Base-by-base conservation (phyloP, 768 basidiomycete species). In the Tephrocybe sp. region DNA sequence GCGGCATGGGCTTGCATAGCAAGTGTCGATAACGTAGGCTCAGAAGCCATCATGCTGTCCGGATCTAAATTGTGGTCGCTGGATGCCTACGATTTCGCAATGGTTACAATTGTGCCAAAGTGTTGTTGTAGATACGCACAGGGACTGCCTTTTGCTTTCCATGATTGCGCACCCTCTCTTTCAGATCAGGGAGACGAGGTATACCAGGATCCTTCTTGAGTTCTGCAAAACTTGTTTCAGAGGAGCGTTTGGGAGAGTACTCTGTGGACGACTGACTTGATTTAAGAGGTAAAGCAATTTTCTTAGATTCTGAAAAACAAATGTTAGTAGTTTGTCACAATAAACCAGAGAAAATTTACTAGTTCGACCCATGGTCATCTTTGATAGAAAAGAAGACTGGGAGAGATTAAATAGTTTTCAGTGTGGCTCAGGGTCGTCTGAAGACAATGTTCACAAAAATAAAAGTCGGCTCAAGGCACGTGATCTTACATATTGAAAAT, bases 141-240 rank as follows among this genome's bases (percentile, higher is more conserved):
- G 67, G 60, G 19, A 66, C 72, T 18, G 68, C 67, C 45, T 71
- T 74, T 34, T 75, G 72, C 49, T 75, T 79, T 31, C 71, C 76
- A 47, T 73, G 74, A 69, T 79, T 78, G 50, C 75, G 70, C 16
- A 74, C 70, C 65, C 64, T 66, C 25, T 71, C 69, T 69, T 89
- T 90, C 41, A 88, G 69, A 67, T 82, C 75, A 13, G 89, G 86
- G 2, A 95, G 77, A 60, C 87, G 83, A 5, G 93, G 93, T 2
- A 97, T 72, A 15, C 92, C 94, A 29, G 89, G 88, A 64, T 95
- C 93, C 62, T 91, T 94, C 68, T 88, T 92, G 33, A 92, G 70
- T 62, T 88, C 91, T 92, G 50, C 22, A 45, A 22, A 41, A 9
- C 31, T 37, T 46, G 29, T 34, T 39, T 50, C 38, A 21, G 23